Conservation (phyloP, 148 eudicot genomes). For the Heliosperma pusillum region DNA sequence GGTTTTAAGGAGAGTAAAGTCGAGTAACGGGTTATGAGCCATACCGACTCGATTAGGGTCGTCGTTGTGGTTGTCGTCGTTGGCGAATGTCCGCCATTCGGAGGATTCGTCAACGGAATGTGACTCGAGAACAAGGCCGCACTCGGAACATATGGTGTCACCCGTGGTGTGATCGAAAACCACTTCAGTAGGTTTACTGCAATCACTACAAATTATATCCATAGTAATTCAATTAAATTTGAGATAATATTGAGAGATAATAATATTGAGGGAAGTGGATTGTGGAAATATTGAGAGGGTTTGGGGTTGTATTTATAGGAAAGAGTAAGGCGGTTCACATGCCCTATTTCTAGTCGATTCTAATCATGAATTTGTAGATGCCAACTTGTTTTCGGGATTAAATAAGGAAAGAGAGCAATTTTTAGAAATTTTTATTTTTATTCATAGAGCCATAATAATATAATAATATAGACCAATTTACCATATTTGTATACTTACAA, state of each 20-base stretch:
- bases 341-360: too few species aligned
- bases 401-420: too few species aligned
- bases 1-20: conserved; percentile 43
- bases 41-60: conserved; percentile 71
- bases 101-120: conserved; percentile 48
- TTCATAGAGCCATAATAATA: too few species aligned
- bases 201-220: conserved; percentile 7
- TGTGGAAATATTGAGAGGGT: neutral
- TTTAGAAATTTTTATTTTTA: too few species aligned
- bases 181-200: conserved; percentile 12
- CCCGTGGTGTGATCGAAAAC: conserved; percentile 8
- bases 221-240: neutral
- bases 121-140: conserved; percentile 21
- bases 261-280: neutral
- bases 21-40: conserved; percentile 49
- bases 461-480: too few species aligned
- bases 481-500: too few species aligned
- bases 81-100: conserved; percentile 23
- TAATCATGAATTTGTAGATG: too few species aligned
- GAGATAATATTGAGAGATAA: neutral
- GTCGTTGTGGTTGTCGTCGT: conserved; percentile 30
- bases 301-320: neutral
- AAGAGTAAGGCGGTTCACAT: neutral
- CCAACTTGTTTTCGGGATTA: too few species aligned
- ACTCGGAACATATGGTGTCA: conserved; percentile 20